phyloP scores from a whole-genome alignment of 371 early-diverging fungal species.

The Apophysomyces elegans region DNA sequence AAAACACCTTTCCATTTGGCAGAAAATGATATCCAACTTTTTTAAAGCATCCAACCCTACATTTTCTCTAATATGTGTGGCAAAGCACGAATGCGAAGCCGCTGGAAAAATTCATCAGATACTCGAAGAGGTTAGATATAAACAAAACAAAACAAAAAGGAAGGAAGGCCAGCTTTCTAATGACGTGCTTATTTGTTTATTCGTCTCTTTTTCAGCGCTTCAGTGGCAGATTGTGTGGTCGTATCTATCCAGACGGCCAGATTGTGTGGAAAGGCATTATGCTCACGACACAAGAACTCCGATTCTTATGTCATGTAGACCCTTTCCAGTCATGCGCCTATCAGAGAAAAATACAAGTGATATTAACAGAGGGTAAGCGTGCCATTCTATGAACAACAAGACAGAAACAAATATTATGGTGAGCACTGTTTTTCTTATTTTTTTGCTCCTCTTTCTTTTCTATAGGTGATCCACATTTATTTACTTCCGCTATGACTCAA shows the following conservation, averaged over 20 bases:
- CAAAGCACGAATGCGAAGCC: constrained; percentile 29
- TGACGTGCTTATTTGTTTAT: background rate
- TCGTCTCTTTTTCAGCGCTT: constrained; percentile 14
- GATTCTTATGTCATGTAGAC: constrained; percentile 20
- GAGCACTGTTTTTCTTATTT: background rate
- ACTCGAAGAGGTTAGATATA: constrained; percentile 22
- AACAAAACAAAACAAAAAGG: background rate
- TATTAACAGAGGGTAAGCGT: constrained; percentile 18
- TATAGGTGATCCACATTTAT: constrained; percentile 17
- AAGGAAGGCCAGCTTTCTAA: background rate
- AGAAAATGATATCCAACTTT: background rate
- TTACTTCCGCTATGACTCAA: constrained; percentile 14
- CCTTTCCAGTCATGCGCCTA: background rate
- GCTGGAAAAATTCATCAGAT: constrained; percentile 33
- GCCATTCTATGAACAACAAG: background rate
- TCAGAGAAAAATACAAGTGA: constrained; percentile 12
- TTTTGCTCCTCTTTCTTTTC: background rate
- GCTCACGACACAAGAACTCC: constrained; percentile 13
- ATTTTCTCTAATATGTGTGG: constrained; percentile 18
- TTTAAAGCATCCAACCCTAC: constrained; percentile 6
- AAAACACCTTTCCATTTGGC: constrained; percentile 1
- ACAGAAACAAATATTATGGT: background rate
- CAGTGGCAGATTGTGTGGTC: constrained; percentile 27
- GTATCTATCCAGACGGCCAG: constrained; percentile 27
- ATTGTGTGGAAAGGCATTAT: constrained; percentile 29